A percentile compares a stretch with the other conserved stretches of the same genome.
Conservation (phyloP, 306 rosid species). For the Prunus salicina region DNA sequence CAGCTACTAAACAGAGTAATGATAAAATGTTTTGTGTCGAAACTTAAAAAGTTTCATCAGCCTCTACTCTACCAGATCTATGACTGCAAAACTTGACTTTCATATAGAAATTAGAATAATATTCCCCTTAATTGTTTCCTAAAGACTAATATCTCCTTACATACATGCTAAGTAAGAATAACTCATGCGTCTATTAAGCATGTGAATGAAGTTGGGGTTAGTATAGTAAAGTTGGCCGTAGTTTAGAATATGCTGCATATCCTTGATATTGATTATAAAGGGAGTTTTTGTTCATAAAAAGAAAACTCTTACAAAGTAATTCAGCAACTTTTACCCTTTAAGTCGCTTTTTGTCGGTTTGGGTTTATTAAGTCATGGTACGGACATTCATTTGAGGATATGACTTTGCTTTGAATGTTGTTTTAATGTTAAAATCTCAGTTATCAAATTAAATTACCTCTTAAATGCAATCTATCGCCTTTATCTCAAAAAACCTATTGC, state of each 20-base stretch:
- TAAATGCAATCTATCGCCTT: too few species aligned
- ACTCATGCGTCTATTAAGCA: not conserved
- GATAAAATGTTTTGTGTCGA: not conserved
- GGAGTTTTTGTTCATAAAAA: not conserved
- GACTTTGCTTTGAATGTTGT: not conserved
- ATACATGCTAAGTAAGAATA: not conserved
- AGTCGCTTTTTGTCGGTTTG: slow-evolving; percentile 14
- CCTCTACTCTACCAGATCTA: slow-evolving; percentile 16
- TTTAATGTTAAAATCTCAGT: slow-evolving; percentile 1
- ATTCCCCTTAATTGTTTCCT: not conserved
- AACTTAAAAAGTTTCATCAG: not conserved
- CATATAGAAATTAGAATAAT: not conserved
- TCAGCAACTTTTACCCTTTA: slow-evolving; percentile 3
- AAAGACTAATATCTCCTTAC: slow-evolving; percentile 18
- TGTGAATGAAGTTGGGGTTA: not conserved
- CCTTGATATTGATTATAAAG: not conserved
- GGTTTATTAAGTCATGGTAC: not conserved
- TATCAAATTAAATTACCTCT: slow-evolving; percentile 1
- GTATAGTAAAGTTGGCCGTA: not conserved
- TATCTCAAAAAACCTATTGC: not conserved
- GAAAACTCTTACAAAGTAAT: not conserved
- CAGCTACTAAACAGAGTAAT: not conserved
- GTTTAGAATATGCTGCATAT: not conserved
- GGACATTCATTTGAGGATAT: not conserved
- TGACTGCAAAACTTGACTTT: not conserved